Percentiles rank a stretch among this genome's conserved stretches.
phyloP scores from a whole-genome alignment of 345 rosid species.

The Pistacia vera region DNA sequence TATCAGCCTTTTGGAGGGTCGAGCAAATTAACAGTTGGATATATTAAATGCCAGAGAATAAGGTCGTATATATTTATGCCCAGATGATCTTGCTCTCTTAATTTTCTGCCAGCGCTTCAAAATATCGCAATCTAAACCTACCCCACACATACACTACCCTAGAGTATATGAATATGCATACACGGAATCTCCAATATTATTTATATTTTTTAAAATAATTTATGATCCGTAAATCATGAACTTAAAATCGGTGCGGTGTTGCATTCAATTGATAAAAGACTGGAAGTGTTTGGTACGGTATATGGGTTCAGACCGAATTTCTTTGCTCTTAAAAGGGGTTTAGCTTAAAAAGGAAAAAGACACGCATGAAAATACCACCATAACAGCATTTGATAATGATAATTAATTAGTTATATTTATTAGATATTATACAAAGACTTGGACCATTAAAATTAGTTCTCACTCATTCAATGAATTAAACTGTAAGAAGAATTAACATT shows the following conservation, averaged over 20 bases:
- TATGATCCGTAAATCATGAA: neutral
- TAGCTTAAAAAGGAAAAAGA: conserved; percentile 28
- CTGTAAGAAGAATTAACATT: conserved; percentile 23
- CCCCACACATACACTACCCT: conserved; percentile 7
- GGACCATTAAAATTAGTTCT: conserved; percentile 25
- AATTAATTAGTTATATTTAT: conserved; percentile 17
- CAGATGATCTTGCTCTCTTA: conserved; percentile 28
- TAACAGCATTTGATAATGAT: conserved; percentile 21
- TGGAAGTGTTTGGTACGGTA: neutral
- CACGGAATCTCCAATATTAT: too few species aligned
- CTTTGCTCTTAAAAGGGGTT: neutral
- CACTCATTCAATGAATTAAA: conserved; percentile 24
- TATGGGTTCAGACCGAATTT: conserved; percentile 7
- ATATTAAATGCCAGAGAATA: conserved; percentile 24
- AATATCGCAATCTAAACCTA: conserved; percentile 19
- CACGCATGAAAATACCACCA: conserved; percentile 21
- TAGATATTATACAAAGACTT: conserved; percentile 6
- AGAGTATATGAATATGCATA: neutral
- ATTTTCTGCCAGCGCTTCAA: conserved; percentile 27
- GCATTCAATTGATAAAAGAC: conserved; percentile 9
- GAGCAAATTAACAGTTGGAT: conserved; percentile 14
- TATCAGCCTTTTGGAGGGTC: conserved; percentile 30
- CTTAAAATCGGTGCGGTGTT: conserved; percentile 5
- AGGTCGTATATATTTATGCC: conserved; percentile 9
- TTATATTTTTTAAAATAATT: neutral